Evolutionary conservation across 208 protist species (phyloP), one percentile per base, ranked within the genome.

Genomic region (Leptomonas pyrrhocoris): DNA sequence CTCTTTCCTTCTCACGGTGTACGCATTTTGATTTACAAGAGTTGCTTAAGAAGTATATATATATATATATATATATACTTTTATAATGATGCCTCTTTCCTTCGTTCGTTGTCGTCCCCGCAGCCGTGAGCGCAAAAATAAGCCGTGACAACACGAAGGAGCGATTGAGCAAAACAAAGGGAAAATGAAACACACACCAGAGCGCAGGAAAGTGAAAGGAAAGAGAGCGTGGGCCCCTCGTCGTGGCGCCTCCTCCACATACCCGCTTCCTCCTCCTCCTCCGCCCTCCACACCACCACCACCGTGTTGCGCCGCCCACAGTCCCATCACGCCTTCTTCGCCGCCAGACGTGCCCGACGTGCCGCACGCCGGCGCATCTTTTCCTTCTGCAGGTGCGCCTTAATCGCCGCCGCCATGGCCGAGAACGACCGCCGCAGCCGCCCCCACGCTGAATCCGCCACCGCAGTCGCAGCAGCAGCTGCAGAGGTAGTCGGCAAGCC

Each of bases 281-380:
- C 40, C 7, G 11, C 40, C 7, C 40, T 16, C 15, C 40, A 43
- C 40, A 43, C 40, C 40, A 15, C 40, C 40, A 43, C 40, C 40
- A 43, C 40, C 40, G n/a, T n/a, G n/a, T n/a, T n/a, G n/a, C n/a
- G n/a, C n/a, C n/a, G n/a, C n/a, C 11, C 40, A 43, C 40, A n/a
- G n/a, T 6, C 5, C 45, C n/a, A 38, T 56, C 30, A 62, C 34
- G 40, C 6, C 43, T 77, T 81, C 50, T 72, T 77, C 4, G 67
- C 74, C 25, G 59, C 81, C 15, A 86, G 54, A 1, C 90, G 90
- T 61, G 82, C 45, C 19, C 87, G 74, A 21, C 90, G 86, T 27
- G 85, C 87, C 18, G 73, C 71, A 15, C 90, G 79, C 54, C 85
- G 78, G 62, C 79, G 88, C 66, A 80, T 74, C 61, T 85, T 81